These are phyloP conservation scores for Arthroderma uncinatum DNA, from an alignment of 2,329 filamentous ascomycete species.

Conservation along the genomic window DNA sequence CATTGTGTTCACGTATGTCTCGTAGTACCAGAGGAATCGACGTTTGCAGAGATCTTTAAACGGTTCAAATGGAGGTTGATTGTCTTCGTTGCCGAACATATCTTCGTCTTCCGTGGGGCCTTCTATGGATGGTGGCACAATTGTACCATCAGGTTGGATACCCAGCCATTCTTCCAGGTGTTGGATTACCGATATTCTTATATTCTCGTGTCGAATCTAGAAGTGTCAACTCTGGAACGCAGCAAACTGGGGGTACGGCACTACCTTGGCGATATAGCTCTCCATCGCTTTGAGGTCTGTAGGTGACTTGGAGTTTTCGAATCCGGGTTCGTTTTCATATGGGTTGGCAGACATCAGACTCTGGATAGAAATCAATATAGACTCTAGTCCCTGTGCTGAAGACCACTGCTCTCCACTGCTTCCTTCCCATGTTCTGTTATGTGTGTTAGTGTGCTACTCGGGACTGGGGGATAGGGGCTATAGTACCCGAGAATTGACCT, in stretches of 20 bases:
- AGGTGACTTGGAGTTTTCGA: conserved; percentile 59
- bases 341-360: conserved; percentile 89
- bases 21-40: conserved; percentile 91
- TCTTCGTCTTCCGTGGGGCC: conserved; percentile 29
- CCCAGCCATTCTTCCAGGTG: conserved; percentile 69
- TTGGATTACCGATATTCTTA: conserved; percentile 76
- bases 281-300: conserved; percentile 63
- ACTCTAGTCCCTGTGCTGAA: conserved; percentile 87
- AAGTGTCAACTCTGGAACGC: background rate
- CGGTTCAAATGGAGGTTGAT: conserved; percentile 57
- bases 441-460: background rate
- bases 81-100: conserved; percentile 35
- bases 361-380: conserved; percentile 88
- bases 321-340: conserved; percentile 93
- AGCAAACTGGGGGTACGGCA: background rate
- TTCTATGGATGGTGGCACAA: conserved; percentile 28
- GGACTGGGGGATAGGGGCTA: background rate
- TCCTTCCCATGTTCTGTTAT: conserved; percentile 77
- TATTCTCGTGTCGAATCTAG: conserved; percentile 79
- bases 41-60: conserved; percentile 87
- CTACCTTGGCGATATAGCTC: conserved; percentile 68
- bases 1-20: conserved; percentile 67
- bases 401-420: conserved; percentile 92
- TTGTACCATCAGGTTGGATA: conserved; percentile 45
- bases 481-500: conserved; percentile 76